Conservation (phyloP, 2,329 filamentous ascomycete species). For the Fusarium hostae region DNA sequence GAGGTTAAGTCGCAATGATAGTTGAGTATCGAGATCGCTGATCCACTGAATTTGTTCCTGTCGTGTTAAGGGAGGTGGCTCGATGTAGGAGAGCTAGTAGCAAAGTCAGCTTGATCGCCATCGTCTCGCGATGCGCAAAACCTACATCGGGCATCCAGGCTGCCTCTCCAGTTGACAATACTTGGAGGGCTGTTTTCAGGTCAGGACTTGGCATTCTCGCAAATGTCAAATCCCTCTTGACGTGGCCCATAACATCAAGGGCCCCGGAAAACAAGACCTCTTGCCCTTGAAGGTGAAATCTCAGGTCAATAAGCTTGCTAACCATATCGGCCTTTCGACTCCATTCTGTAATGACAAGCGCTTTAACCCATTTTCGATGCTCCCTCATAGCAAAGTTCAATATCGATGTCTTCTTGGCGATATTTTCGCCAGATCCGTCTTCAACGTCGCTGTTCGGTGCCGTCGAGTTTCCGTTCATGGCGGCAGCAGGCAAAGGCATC, state of each 20-base stretch:
- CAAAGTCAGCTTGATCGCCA: constrained; percentile 48
- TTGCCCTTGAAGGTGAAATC: constrained; percentile 75
- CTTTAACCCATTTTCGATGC: constrained; percentile 91
- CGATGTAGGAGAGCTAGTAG: constrained; percentile 77
- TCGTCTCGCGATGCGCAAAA: constrained; percentile 26
- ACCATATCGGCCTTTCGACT: constrained; percentile 81
- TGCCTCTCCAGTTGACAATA: constrained; percentile 81
- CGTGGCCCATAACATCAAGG: constrained; percentile 72
- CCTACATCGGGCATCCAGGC: constrained; percentile 82
- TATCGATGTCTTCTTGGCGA: constrained; percentile 79
- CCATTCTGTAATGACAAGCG: constrained; percentile 92
- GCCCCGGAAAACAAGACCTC: constrained; percentile 69
- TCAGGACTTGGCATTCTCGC: constrained; percentile 90
- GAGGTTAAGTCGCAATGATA: constrained; percentile 85
- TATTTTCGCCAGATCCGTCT: constrained; percentile 72
- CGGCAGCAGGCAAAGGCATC: constrained; percentile 66
- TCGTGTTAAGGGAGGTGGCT: constrained; percentile 75
- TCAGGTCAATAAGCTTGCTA: constrained; percentile 88
- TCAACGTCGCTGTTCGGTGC: constrained; percentile 53
- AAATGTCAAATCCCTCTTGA: constrained; percentile 77
- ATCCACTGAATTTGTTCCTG: constrained; percentile 79
- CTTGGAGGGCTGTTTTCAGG: constrained; percentile 86
- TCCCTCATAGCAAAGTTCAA: constrained; percentile 82
- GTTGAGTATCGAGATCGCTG: constrained; percentile 82
- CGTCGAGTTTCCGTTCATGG: constrained; percentile 62